A percentile compares a stretch with the other conserved stretches of the same genome.
phyloP scores from a whole-genome alignment of 805 yeast species.

The Metschnikowia cerradonensis region DNA sequence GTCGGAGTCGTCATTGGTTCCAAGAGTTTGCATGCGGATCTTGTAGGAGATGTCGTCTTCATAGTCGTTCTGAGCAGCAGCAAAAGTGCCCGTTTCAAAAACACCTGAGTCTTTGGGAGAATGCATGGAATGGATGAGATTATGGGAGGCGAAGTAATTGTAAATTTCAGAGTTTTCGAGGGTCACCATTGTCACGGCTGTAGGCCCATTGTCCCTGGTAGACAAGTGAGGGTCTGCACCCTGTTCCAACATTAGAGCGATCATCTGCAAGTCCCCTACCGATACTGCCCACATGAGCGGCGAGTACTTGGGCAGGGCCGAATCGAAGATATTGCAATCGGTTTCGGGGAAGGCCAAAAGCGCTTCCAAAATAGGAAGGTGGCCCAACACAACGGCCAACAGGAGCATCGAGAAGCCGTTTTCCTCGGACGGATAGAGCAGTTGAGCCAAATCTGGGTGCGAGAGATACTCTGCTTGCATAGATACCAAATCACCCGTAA shows the following conservation, averaged over 20 bases:
- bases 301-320: constrained; percentile 46
- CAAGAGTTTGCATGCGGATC: constrained; percentile 32
- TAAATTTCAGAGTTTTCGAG: constrained; percentile 52
- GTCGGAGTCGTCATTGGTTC: constrained; percentile 18
- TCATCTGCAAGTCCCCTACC: constrained; percentile 52
- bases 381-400: constrained; percentile 54
- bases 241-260: constrained; percentile 51
- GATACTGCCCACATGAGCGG: constrained; percentile 88
- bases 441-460: constrained; percentile 21
- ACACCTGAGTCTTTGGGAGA: neutral
- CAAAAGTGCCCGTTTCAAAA: constrained; percentile 10
- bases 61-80: constrained; percentile 22
- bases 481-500: constrained; percentile 36
- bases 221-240: constrained; percentile 59
- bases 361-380: constrained; percentile 44
- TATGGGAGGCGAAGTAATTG: constrained; percentile 55
- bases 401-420: constrained; percentile 36
- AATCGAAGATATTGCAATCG: constrained; percentile 50
- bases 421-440: constrained; percentile 22
- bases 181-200: constrained; percentile 55
- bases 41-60: constrained; percentile 33
- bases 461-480: constrained; percentile 25
- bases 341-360: constrained; percentile 40
- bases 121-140: constrained; percentile 24
- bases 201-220: constrained; percentile 31